Conservation (phyloP, 2,329 filamentous ascomycete species). For the Cladophialophora yegresii region DNA sequence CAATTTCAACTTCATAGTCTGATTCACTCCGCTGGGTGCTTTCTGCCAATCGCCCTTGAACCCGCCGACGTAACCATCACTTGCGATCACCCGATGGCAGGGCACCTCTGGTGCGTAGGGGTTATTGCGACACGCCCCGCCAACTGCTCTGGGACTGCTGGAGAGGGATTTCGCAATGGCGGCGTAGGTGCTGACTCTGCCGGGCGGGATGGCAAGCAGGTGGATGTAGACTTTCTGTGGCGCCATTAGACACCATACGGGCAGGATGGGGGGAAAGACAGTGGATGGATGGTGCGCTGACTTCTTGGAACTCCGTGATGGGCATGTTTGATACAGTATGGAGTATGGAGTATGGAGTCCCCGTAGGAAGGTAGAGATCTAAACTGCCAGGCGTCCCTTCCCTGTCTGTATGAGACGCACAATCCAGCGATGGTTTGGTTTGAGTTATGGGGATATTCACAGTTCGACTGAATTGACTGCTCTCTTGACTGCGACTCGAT, state of each 20-base stretch:
- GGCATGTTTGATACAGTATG: neutral
- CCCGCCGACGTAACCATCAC: constrained; percentile 46
- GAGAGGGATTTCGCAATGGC: constrained; percentile 61
- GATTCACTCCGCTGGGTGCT: constrained; percentile 49
- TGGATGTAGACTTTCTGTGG: constrained; percentile 61
- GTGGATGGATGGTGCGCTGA: constrained; percentile 4
- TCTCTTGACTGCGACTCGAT: neutral
- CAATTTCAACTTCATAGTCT: constrained; percentile 43
- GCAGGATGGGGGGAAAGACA: neutral
- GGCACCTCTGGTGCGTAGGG: constrained; percentile 49
- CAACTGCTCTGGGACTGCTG: constrained; percentile 42
- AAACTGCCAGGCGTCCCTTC: neutral
- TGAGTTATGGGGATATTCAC: neutral
- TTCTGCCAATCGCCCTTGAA: constrained; percentile 54
- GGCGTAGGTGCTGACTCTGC: constrained; percentile 75
- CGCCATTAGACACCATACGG: neutral
- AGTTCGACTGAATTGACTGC: neutral
- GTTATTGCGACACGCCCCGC: constrained; percentile 47
- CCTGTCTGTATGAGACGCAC: neutral
- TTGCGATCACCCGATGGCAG: constrained; percentile 43
- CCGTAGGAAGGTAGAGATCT: neutral
- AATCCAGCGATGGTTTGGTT: neutral
- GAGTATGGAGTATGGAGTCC: neutral
- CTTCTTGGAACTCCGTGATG: constrained; percentile 35
- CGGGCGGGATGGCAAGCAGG: constrained; percentile 74